Percentiles rank a stretch among this genome's conserved stretches.
Conservation (phyloP, 2,329 filamentous ascomycete genomes). For the Fusarium poae region DNA sequence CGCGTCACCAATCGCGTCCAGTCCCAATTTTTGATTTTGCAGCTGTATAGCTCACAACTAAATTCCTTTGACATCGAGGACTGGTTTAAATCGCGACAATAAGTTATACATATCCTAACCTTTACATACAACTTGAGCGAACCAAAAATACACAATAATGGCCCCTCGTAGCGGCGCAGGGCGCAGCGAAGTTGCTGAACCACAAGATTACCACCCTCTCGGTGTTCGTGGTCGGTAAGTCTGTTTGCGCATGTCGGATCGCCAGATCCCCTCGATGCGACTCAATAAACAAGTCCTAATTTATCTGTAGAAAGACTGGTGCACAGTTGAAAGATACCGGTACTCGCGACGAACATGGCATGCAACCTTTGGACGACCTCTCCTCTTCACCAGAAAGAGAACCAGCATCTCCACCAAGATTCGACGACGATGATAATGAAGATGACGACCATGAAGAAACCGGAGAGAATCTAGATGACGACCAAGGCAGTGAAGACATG, state of each 20-base stretch:
- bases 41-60: constrained; percentile 24
- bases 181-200: constrained; percentile 50
- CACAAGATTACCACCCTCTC: constrained; percentile 53
- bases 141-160: constrained; percentile 46
- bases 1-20: constrained; percentile 45
- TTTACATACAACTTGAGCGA: neutral
- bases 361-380: constrained; percentile 87
- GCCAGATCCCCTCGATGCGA: neutral
- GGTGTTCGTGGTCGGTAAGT: constrained; percentile 57
- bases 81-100: neutral
- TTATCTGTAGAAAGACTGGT: constrained; percentile 81
- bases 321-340: constrained; percentile 83
- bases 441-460: constrained; percentile 43
- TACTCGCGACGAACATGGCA: constrained; percentile 88
- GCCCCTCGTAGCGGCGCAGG: constrained; percentile 50
- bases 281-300: constrained; percentile 16
- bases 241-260: constrained; percentile 3
- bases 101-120: neutral
- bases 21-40: constrained; percentile 34
- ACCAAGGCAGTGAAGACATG: constrained; percentile 62
- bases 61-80: neutral
- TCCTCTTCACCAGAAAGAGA: constrained; percentile 86
- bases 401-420: constrained; percentile 27
- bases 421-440: constrained; percentile 44
- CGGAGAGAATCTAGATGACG: constrained; percentile 32